Evolutionary conservation across 345 rosid species (phyloP), one percentile per base, ranked within the genome.

Genomic region (Hibiscus tridactylites): DNA sequence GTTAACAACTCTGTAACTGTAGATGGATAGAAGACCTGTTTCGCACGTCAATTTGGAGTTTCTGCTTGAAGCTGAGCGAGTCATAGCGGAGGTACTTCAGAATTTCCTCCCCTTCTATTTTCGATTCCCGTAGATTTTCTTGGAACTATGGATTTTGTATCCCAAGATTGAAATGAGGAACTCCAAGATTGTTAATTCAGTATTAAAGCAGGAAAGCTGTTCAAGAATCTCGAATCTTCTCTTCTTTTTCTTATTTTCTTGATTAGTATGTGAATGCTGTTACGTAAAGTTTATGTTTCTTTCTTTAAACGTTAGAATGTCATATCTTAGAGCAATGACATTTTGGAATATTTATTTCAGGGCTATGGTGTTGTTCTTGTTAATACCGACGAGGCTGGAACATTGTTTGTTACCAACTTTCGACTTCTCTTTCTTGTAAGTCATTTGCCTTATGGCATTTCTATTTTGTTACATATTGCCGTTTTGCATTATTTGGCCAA

Each of bases 351-450:
- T 7, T 82, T 71, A 5, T 52, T 29, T 74, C 87, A 95, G 99
- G 86, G 80, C 47, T 76, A 81, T 75, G 99, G 98, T 33, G 98
- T 88, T 74, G 90, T 89, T 75, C 96, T 95, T 79, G 79, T 95
- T 61, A 95, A 95, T 79, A 90, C 81, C 6, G 90, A 84, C 79
- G 87, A 82, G 73, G 92, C 96, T 1, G 98, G 99, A 69, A 90
- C 88, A 24, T 83, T 95, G 77, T 65, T 92, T 63, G 84, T 95
- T 76, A 92, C 99, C 17, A 95, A 92, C 80, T 95, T 88, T 75
- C 98, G 99, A 58, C 81, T 92, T 79, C 84, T 95, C 69, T 95
- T 95, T 82, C 73, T 95, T 91, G 99, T 95, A 77, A 84, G 96
- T 81, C 33, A 29, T 52, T 58, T 71, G 3, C 31, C 47, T 13